Conservation (phyloP, 805 yeast genomes). For the Candida corydali region DNA sequence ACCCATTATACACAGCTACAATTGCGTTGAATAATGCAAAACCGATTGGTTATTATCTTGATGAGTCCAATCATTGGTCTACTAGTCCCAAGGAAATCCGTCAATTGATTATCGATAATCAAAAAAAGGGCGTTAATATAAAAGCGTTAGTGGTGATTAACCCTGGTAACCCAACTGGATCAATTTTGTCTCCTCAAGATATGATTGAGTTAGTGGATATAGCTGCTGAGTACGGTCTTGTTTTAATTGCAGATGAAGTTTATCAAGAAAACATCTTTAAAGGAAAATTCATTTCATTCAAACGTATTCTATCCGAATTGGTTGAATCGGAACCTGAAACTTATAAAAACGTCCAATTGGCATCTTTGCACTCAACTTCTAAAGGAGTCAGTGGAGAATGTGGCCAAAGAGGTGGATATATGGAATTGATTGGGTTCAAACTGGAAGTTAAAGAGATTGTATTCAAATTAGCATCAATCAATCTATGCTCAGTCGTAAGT, state of each 20-base stretch:
- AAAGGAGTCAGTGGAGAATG: slow-evolving; percentile 98
- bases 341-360: slow-evolving; percentile 76
- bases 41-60: slow-evolving; percentile 81
- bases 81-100: slow-evolving; percentile 67
- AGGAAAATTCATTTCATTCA: slow-evolving; percentile 81
- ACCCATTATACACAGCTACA: slow-evolving; percentile 95
- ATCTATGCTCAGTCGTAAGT: slow-evolving; percentile 89
- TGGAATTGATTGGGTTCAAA: slow-evolving; percentile 85
- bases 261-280: slow-evolving; percentile 89
- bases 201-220: slow-evolving; percentile 70
- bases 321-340: slow-evolving; percentile 48
- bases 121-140: slow-evolving; percentile 52
- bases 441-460: slow-evolving; percentile 66
- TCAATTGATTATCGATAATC: slow-evolving; percentile 45
- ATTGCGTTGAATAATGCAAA: slow-evolving; percentile 78
- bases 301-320: slow-evolving; percentile 67
- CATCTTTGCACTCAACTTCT: slow-evolving; percentile 94
- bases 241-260: slow-evolving; percentile 94
- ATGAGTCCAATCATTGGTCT: slow-evolving; percentile 82
- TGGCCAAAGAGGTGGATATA: slow-evolving; percentile 99
- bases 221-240: slow-evolving; percentile 82
- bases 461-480: slow-evolving; percentile 83
- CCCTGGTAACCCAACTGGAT: slow-evolving; percentile 99
- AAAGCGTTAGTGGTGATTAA: slow-evolving; percentile 87
- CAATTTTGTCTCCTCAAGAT: slow-evolving; percentile 61